phyloP scores from a whole-genome alignment of 2,329 filamentous ascomycete species.

The Microdochium paspali region DNA sequence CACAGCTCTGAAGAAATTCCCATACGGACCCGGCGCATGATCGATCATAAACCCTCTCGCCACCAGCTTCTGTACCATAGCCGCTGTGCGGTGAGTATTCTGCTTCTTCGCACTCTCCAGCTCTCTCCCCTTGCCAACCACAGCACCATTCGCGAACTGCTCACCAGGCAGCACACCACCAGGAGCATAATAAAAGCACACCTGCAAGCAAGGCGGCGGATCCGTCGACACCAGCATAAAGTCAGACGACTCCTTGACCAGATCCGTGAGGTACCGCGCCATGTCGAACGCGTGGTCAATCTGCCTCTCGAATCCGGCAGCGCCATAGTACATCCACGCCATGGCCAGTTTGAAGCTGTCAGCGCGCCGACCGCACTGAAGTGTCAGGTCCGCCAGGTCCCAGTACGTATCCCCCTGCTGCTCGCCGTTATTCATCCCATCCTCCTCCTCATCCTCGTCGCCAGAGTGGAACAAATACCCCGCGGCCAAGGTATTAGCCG shows the following conservation, averaged over 20 bases:
- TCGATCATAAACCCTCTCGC: constrained; percentile 49
- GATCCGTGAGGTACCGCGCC: constrained; percentile 57
- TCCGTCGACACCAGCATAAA: constrained; percentile 66
- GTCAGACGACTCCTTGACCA: constrained; percentile 44
- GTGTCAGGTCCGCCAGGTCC: constrained; percentile 85
- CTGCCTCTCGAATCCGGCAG: constrained; percentile 58
- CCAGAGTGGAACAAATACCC: constrained; percentile 72
- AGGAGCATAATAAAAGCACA: constrained; percentile 83
- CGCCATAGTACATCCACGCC: constrained; percentile 83
- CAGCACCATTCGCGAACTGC: neutral
- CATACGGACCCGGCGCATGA: constrained; percentile 46
- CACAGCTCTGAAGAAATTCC: constrained; percentile 51
- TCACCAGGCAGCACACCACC: constrained; percentile 11
- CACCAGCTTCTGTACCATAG: constrained; percentile 38
- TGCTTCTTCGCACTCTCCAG: constrained; percentile 29
- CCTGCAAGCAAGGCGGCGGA: constrained; percentile 81
- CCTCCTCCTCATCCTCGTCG: constrained; percentile 22
- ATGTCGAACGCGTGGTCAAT: constrained; percentile 65
- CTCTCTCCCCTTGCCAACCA: neutral
- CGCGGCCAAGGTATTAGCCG: constrained; percentile 76
- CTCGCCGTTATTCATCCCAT: constrained; percentile 3
- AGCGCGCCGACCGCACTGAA: constrained; percentile 83
- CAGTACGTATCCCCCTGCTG: constrained; percentile 51
- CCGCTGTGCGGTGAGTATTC: constrained; percentile 40
- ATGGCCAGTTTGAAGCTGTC: constrained; percentile 84